These are phyloP conservation scores for Citropsis articulata DNA, from an alignment of 345 rosid genomes.

Conservation along the genomic window DNA sequence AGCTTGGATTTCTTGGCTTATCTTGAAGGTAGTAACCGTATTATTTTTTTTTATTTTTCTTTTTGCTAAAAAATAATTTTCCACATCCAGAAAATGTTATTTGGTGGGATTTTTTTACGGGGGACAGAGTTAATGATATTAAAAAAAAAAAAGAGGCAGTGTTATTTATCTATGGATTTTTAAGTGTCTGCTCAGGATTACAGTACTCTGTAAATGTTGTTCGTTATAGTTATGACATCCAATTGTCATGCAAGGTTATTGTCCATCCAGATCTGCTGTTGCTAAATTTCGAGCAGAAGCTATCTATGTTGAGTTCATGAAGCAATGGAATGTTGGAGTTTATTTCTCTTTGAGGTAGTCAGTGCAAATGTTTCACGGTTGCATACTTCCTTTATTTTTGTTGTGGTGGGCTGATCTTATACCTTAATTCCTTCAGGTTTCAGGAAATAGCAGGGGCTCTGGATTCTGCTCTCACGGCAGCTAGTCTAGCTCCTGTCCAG, in stretches of 20 bases:
- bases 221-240: conserved; percentile 32
- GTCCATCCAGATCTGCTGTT: conserved; percentile 94
- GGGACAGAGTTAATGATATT: neutral
- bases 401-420: conserved; percentile 3
- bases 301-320: conserved; percentile 73
- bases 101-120: neutral
- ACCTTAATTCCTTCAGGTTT: conserved; percentile 55
- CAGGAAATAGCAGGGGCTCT: conserved; percentile 97
- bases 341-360: conserved; percentile 90
- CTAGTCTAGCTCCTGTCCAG: conserved; percentile 64
- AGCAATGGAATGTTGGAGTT: conserved; percentile 96
- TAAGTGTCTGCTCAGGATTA: neutral
- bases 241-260: conserved; percentile 81
- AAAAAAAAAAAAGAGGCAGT: too few relatives aligned
- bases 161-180: conserved; percentile 4
- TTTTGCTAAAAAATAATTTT: conserved; percentile 1
- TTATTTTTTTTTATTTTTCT: neutral
- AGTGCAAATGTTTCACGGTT: conserved; percentile 7
- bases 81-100: neutral
- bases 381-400: neutral
- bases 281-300: conserved; percentile 78
- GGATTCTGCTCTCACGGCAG: conserved; percentile 68
- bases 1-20: conserved; percentile 79
- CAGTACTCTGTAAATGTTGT: conserved; percentile 12
- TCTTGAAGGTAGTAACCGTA: conserved; percentile 79